Evolutionary conservation across 306 rosid species (phyloP).

Genomic region (Cicer yamashitae): DNA sequence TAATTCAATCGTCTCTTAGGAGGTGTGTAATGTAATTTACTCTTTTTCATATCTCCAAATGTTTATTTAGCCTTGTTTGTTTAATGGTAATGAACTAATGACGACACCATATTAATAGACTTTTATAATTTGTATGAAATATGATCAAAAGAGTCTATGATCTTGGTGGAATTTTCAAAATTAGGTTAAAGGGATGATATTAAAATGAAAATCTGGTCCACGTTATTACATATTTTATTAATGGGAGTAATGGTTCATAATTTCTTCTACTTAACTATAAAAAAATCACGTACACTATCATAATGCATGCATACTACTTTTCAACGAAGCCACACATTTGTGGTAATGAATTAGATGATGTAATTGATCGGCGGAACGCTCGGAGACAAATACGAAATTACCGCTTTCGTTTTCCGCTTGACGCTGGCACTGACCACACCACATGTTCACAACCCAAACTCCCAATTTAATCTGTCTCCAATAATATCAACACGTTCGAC

Average conservation of each 20-base stretch:
- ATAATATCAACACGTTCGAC: not conserved
- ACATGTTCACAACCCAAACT: not conserved
- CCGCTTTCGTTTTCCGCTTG: not conserved
- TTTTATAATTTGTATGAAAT: too few species aligned
- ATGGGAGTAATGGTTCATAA: not conserved
- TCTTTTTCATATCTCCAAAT: too few species aligned
- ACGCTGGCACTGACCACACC: not conserved
- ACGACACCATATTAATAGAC: too few species aligned
- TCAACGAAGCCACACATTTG: not conserved
- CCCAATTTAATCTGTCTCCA: not conserved
- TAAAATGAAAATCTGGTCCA: not conserved
- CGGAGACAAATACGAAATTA: not conserved
- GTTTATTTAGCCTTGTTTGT: too few species aligned
- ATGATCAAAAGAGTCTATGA: too few species aligned
- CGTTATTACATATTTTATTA: not conserved
- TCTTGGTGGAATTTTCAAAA: too few species aligned
- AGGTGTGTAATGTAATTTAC: too few species aligned
- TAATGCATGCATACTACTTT: slow-evolving; percentile 24
- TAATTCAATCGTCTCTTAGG: too few species aligned
- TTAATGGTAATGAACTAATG: too few species aligned
- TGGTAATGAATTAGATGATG: not conserved
- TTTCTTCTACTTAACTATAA: not conserved
- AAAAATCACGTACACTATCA: not conserved
- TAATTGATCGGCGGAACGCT: not conserved
- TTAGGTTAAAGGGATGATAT: not conserved